These are phyloP conservation scores for Lyophyllum atratum DNA, from an alignment of 768 basidiomycete genomes.

Conservation along the genomic window DNA sequence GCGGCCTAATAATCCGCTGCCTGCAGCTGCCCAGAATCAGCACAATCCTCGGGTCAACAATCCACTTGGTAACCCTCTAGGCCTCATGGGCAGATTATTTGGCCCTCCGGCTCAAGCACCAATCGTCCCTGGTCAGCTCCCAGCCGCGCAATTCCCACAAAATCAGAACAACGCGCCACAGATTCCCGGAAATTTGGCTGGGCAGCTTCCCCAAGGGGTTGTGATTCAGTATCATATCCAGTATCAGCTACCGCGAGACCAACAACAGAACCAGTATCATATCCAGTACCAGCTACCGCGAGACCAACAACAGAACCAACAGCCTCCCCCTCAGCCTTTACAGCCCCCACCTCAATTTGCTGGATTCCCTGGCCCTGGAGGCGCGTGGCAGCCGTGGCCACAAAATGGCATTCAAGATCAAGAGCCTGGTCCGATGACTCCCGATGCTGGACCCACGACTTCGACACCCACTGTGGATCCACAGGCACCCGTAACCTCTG, in stretches of 20 bases:
- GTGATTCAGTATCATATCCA: slow-evolving; percentile 67
- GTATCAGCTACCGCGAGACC: slow-evolving; percentile 46
- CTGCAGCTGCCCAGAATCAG: slow-evolving; percentile 30
- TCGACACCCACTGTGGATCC: neutral
- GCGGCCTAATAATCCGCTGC: slow-evolving; percentile 27
- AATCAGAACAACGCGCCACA: slow-evolving; percentile 24
- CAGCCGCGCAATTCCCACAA: slow-evolving; percentile 29
- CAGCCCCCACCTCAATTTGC: slow-evolving; percentile 55
- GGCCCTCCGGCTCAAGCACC: slow-evolving; percentile 52
- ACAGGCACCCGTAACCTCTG: neutral
- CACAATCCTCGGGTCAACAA: slow-evolving; percentile 44
- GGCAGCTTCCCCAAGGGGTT: slow-evolving; percentile 45
- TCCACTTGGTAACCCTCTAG: slow-evolving; percentile 48
- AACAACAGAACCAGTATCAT: slow-evolving; percentile 48
- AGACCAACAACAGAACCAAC: slow-evolving; percentile 33
- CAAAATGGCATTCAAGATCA: slow-evolving; percentile 6
- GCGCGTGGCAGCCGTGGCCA: slow-evolving; percentile 67
- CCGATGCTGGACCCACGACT: neutral
- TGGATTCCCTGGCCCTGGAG: slow-evolving; percentile 67
- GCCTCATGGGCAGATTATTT: slow-evolving; percentile 58
- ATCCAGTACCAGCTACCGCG: slow-evolving; percentile 56
- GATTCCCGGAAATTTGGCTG: slow-evolving; percentile 36
- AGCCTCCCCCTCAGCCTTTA: slow-evolving; percentile 27
- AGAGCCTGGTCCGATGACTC: neutral
- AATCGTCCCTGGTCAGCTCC: slow-evolving; percentile 31